Base-by-base conservation (phyloP, 1,284 basidiomycete species). In the Ceratobasidium papillatum region DNA sequence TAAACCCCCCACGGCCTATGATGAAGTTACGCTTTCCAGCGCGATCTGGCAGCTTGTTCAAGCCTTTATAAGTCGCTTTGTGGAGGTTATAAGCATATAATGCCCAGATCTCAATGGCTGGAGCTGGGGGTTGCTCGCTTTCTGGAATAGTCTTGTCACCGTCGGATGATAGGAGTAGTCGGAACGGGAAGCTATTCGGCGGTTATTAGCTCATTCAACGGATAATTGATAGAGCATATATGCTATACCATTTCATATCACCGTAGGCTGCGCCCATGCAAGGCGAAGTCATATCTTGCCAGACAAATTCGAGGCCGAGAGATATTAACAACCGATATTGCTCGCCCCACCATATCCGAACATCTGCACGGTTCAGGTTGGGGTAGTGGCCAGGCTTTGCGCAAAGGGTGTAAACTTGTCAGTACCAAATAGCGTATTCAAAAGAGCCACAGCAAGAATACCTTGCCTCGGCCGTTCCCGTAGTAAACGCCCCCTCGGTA, bases 211-310 rank as follows among this genome's bases (percentile, higher is more conserved):
- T 22, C 11, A 4, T 36, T 69, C 9, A 30, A 8, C 22, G 8
- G 12, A 41, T 41, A 25, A 17, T 22, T 36, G 11, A 51, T 5
- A 30, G 36, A 52, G 27, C 19, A 2, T 32, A 52, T 51, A 12
- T 43, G 14, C 45, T 30, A 12, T 58, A 69, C 66, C 66, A 58
- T 32, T 52, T 49, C 74, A 75, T 75, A 25, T 75, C 74, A 27
- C 74, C 74, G 38, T 75, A 75, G 47, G 54, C 62, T 4, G 74
- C 66, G 38, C 64, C 74, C 36, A 75, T 75, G 22, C 64, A 66
- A 34, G 74, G 74, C 11, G 74, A 68, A 61, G 74, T 75, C 74
- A 75, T 75, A 49, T 75, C 74, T 47, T 75, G 74, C 74, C 74
- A 75, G 7, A 75, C 74, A 38, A 75, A 75, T 56, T 75, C 74